phyloP scores from a whole-genome alignment of 2,329 filamentous ascomycete genomes.

The Claviceps pazoutovae region DNA sequence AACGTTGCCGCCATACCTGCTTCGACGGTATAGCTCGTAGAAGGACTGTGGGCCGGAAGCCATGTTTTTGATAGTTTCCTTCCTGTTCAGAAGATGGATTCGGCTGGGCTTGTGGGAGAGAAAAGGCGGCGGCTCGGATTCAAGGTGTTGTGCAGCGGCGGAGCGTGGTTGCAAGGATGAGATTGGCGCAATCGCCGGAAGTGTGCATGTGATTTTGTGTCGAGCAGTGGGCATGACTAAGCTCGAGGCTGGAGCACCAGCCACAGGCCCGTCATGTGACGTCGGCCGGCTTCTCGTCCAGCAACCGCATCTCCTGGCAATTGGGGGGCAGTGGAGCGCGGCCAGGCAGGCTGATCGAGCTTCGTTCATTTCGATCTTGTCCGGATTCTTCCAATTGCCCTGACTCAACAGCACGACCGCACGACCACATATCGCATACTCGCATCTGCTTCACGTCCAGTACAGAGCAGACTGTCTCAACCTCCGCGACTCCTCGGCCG shows the following conservation, averaged over 20 bases:
- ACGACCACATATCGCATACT: too few species aligned
- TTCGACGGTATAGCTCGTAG: conserved; percentile 96
- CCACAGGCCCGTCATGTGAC: conserved; percentile 22
- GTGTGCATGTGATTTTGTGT: background rate
- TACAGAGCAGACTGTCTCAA: background rate
- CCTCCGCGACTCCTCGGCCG: background rate
- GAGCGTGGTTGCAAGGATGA: conserved; percentile 1
- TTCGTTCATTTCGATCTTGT: background rate
- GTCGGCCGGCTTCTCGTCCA: conserved; percentile 9
- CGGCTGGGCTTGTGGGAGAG: background rate
- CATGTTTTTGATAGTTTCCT: conserved; percentile 19
- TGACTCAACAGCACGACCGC: background rate
- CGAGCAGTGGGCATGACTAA: background rate
- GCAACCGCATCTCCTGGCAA: background rate
- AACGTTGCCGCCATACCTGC: conserved; percentile 54
- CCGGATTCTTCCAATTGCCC: background rate
- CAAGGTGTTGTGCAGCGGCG: background rate
- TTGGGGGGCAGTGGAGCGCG: background rate
- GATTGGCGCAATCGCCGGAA: background rate
- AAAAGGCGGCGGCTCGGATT: background rate
- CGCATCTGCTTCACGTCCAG: background rate
- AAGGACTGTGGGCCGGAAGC: conserved; percentile 41
- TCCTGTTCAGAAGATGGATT: background rate
- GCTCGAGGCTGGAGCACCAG: background rate
- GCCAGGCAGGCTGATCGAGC: background rate